Evolutionary conservation across 2,329 filamentous ascomycete species (phyloP).

Genomic region (Metarhizium anisopliae): DNA sequence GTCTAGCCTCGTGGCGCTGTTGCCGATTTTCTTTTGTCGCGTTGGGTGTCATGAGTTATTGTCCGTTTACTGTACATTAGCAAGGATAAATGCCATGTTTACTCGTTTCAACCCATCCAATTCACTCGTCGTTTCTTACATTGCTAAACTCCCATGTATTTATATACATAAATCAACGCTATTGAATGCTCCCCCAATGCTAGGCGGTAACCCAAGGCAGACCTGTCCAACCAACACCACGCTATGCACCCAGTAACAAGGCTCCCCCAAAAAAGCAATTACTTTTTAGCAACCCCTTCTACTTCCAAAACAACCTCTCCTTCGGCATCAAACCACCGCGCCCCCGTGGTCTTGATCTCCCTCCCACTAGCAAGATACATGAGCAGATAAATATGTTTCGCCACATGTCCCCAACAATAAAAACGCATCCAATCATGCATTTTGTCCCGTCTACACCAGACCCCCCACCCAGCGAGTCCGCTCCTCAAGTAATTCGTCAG

Average conservation of each 20-base stretch:
- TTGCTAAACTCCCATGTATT: not conserved
- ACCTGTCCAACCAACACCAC: not conserved
- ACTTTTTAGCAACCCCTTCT: constrained; percentile 10
- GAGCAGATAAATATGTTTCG: constrained; percentile 64
- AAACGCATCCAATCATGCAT: constrained; percentile 45
- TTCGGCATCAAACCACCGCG: constrained; percentile 58
- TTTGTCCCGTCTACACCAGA: constrained; percentile 42
- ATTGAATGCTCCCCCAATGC: not conserved
- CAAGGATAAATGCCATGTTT: not conserved
- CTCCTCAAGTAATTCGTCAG: constrained; percentile 50
- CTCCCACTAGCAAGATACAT: constrained; percentile 64
- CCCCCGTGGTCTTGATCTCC: constrained; percentile 45
- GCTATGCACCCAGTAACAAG: not conserved
- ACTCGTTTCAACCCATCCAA: not conserved
- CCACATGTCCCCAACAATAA: constrained; percentile 71
- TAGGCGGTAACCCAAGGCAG: not conserved
- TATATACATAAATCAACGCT: not conserved
- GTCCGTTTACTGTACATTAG: not conserved
- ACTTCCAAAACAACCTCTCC: constrained; percentile 42
- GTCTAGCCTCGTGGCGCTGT: too few species aligned
- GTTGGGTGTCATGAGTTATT: too few species aligned
- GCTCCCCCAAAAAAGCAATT: not conserved
- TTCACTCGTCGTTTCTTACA: not conserved
- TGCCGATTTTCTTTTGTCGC: too few species aligned
- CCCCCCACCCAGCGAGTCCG: constrained; percentile 58